Evolutionary conservation across 2,329 filamentous ascomycete genomes (phyloP).

Genomic region (Lomentospora prolificans): DNA sequence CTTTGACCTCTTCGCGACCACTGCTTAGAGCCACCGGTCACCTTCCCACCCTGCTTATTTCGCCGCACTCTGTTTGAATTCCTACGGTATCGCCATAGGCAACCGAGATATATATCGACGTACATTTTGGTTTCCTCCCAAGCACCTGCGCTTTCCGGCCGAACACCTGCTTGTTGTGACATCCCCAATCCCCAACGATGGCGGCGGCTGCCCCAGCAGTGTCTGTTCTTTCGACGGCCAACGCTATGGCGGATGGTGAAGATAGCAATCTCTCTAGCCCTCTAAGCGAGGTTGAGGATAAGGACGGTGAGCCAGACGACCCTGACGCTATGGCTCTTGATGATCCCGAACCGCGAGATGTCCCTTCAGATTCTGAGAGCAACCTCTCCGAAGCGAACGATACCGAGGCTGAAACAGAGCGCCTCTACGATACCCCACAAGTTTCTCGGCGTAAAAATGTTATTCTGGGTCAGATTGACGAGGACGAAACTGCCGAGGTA

Average conservation of each 20-base stretch:
- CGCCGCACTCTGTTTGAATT: not conserved
- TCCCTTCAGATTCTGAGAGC: conserved; percentile 37
- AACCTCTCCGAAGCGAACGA: conserved; percentile 51
- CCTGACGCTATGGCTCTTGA: conserved; percentile 47
- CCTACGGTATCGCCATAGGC: not conserved
- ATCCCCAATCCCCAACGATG: conserved; percentile 34
- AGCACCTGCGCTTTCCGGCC: too few relatives aligned
- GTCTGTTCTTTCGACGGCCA: conserved; percentile 37
- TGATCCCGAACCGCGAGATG: conserved; percentile 16
- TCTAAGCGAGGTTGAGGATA: conserved; percentile 83
- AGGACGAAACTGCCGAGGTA: conserved; percentile 47
- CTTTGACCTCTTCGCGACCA: not conserved
- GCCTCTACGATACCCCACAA: conserved; percentile 79
- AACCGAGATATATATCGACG: too few relatives aligned
- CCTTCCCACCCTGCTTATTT: not conserved
- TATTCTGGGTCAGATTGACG: conserved; percentile 45
- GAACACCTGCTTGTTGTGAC: conserved; percentile 32
- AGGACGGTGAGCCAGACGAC: conserved; percentile 60
- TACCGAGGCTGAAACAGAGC: conserved; percentile 88
- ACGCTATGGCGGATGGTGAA: conserved; percentile 39
- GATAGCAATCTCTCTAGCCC: conserved; percentile 78
- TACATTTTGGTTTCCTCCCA: too few relatives aligned
- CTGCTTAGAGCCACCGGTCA: not conserved
- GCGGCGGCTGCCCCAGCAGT: conserved; percentile 47
- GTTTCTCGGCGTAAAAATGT: conserved; percentile 54